These are phyloP conservation scores for Colletotrichum orbiculare DNA, from an alignment of 2,329 filamentous ascomycete genomes.

Conservation along the genomic window DNA sequence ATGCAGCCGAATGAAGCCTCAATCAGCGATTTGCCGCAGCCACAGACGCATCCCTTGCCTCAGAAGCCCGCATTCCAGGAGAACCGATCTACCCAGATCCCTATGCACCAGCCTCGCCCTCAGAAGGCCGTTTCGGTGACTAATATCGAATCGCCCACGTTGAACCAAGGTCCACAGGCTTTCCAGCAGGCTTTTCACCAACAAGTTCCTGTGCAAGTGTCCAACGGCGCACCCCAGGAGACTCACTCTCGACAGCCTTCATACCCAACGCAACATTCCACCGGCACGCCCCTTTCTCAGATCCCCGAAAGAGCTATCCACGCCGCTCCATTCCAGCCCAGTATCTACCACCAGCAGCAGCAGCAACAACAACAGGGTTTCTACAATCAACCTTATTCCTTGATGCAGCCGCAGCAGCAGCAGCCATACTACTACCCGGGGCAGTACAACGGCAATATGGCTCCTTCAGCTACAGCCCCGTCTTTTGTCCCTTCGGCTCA, in stretches of 20 bases:
- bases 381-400: conserved; percentile 68
- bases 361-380: conserved; percentile 66
- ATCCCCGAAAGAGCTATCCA: conserved; percentile 94
- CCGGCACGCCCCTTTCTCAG: conserved; percentile 85
- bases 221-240: conserved; percentile 66
- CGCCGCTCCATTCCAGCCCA: conserved; percentile 88
- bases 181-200: conserved; percentile 96
- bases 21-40: conserved; percentile 65
- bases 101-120: conserved; percentile 94
- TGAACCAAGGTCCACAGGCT: conserved; percentile 73
- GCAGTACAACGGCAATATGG: conserved; percentile 43
- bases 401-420: conserved; percentile 62
- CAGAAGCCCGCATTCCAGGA: conserved; percentile 70
- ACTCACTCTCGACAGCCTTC: conserved; percentile 75
- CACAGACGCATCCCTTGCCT: conserved; percentile 68
- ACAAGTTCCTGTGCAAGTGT: conserved; percentile 84
- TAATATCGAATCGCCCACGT: conserved; percentile 87
- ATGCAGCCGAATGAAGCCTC: conserved; percentile 47
- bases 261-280: conserved; percentile 76
- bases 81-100: conserved; percentile 62
- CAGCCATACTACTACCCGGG: conserved; percentile 68
- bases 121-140: conserved; percentile 95
- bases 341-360: conserved; percentile 67
- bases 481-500: conserved; percentile 69
- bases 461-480: conserved; percentile 52